Base-by-base conservation (phyloP, 768 basidiomycete genomes). In the Lactarius hatsudake region DNA sequence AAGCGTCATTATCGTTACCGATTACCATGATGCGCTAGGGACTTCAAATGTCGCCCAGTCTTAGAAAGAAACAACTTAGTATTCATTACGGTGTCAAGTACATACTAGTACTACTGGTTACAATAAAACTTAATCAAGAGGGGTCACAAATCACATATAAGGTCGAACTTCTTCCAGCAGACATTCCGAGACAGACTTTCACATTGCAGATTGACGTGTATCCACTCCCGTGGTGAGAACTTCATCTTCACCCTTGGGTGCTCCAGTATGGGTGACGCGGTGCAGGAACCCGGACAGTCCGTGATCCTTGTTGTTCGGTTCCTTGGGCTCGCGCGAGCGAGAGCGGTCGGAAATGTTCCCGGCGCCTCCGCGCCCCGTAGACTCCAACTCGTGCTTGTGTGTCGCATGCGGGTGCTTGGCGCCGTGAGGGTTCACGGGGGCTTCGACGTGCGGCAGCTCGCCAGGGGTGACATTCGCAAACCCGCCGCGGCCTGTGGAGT, bases 401-500 rank as follows among this genome's bases (percentile, higher is more conserved):
- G 62, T 54, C 32, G 20, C 30, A 8, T 59, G 66, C 18, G 66
- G 62, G 18, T 67, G 66, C 40, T 54, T 38, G 23, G 26, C 51
- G 1, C 40, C 58, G 3, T 64, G 59, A 7, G 62, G 62, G 59
- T 67, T 61, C 40, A 72, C 60, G 43, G 59, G 45, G 15, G n/a
- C 51, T 18, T 76, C 76, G 12, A 59, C 61, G 18, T 66, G 61
- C 13, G 76, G 78, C 56, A 64, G 59, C 59, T 66, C 70, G 43
- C 70, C 62, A 23, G 62, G 15, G 6, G 82, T 83, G 26, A 89
- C 72, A 69, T 90, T 90, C 3, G 86, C 89, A 7, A 75, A 68
- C n/a, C 89, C 89, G 42, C 89, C 89, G 59, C 89, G 85, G 55
- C 88, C 88, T 0, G 83, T 85, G 5, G 87, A 89, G 73, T 89